Evolutionary conservation across 2,329 filamentous ascomycete species (phyloP), one percentile per base, ranked within the genome.

Genomic region (Phoma sp.): DNA sequence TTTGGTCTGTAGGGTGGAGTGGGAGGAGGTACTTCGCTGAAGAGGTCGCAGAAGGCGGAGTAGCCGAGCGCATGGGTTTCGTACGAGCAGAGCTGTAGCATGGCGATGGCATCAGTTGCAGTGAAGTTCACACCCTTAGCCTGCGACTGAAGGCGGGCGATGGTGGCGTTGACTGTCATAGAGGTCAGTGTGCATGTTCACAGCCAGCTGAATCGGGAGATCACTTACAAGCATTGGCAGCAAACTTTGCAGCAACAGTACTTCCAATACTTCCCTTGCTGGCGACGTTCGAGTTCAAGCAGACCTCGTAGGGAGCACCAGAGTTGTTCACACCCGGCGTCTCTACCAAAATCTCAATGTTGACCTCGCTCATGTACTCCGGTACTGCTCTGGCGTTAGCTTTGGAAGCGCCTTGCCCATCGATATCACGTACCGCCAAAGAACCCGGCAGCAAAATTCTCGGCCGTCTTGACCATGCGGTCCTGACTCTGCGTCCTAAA

Each of bases 21-120:
- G 4, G 25, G 32, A 21, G 10, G 15, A 10, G 6, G 17, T 49
- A 55, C 51, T 39, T 78, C 66, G 41, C 63, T 76, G 63, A 79
- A 80, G 9, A 80, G 67, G 6, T 54, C 38, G 58, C 77, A 80
- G 66, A 79, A 80, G 3, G 72, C 63, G 0, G 77, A 79, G 60
- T 77, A 79, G 22, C 78, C 77, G 2, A 80, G 72, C 0, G 76
- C 76, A 25, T 70, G 68, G 27, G 68, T 71, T 43, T 72, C 69
- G 51, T 72, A 71, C 1, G 68, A 66, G 55, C 68, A 72, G 8
- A 72, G 63, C 39, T 79, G 74, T 6, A 80, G 71, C 76, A 79
- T 78, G 6, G 73, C 67, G 15, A 78, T 61, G 15, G 63, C 63
- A 39, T 79, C 76, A 2, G 64, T 72, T 3, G 72, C 37, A 0